These are phyloP conservation scores for Pythium aristosporum DNA, from an alignment of 352 stramenopile genomes.

Conservation along the genomic window DNA sequence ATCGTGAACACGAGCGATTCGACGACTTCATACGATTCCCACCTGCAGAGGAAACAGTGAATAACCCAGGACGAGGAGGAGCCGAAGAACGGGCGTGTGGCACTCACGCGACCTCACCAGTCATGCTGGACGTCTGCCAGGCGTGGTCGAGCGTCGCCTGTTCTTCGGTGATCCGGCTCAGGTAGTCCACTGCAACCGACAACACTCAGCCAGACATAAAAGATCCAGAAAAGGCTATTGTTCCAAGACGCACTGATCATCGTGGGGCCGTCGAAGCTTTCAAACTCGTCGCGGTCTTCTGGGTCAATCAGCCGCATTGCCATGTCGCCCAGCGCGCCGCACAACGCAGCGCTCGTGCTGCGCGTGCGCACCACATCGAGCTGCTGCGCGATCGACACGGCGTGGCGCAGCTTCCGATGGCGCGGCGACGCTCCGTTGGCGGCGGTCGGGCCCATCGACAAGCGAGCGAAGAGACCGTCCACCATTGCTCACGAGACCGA, in stretches of 20 bases:
- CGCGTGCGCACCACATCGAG: conserved; percentile 47
- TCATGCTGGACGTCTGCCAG: conserved; percentile 42
- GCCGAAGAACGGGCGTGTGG: too few relatives aligned
- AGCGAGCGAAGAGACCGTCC: conserved; percentile 17
- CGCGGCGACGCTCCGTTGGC: conserved; percentile 7
- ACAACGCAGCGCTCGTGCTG: conserved; percentile 28
- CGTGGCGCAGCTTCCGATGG: conserved; percentile 11
- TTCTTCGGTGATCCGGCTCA: conserved; percentile 52
- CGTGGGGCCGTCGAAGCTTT: conserved; percentile 50
- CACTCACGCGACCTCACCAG: conserved; percentile 24
- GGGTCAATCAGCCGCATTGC: conserved; percentile 54
- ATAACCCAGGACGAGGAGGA: not conserved
- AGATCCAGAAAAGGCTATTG: not conserved
- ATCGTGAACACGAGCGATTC: conserved; percentile 66
- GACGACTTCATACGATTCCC: conserved; percentile 45
- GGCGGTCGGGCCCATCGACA: not conserved
- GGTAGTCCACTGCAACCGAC: conserved; percentile 46
- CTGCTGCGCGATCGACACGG: conserved; percentile 32
- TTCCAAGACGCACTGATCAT: conserved; percentile 36
- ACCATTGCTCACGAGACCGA: conserved; percentile 9
- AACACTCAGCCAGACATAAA: not conserved
- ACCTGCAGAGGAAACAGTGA: conserved; percentile 27
- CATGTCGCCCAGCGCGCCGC: conserved; percentile 51
- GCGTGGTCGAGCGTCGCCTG: conserved; percentile 40
- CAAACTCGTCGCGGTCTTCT: conserved; percentile 56